phyloP scores from a whole-genome alignment of 306 rosid species.

The Malus sylvestris region DNA sequence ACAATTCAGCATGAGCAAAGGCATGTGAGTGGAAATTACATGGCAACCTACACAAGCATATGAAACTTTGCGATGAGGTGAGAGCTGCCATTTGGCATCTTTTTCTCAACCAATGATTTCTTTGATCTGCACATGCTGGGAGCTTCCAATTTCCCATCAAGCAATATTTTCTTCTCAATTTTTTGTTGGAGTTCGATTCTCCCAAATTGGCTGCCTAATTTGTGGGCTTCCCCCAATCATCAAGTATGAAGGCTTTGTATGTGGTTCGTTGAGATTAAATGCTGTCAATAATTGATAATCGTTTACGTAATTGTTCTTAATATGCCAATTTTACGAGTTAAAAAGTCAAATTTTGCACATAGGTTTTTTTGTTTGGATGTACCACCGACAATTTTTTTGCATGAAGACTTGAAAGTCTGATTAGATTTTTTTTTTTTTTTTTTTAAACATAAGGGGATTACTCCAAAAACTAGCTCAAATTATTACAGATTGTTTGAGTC shows the following conservation, averaged over 20 bases:
- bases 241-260: not conserved
- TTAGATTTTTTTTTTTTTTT: not conserved
- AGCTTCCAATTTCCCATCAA: conserved; percentile 30
- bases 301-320: not conserved
- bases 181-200: not conserved
- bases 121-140: conserved; percentile 39
- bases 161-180: not conserved
- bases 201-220: conserved; percentile 20
- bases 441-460: not conserved
- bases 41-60: conserved; percentile 27
- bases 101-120: conserved; percentile 26
- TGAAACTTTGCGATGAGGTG: conserved; percentile 23
- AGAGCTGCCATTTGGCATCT: conserved; percentile 24
- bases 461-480: no score
- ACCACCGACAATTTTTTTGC: conserved; percentile 25
- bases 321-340: not conserved
- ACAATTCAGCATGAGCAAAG: not conserved
- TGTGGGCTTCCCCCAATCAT: not conserved
- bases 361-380: not conserved
- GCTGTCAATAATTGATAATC: not conserved
- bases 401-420: not conserved
- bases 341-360: not conserved
- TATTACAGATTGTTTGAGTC: no score
- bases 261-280: not conserved
- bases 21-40: conserved; percentile 51